These are phyloP conservation scores for Carex cristatella DNA, from an alignment of 176 grass and related monocot genomes.

Conservation along the genomic window DNA sequence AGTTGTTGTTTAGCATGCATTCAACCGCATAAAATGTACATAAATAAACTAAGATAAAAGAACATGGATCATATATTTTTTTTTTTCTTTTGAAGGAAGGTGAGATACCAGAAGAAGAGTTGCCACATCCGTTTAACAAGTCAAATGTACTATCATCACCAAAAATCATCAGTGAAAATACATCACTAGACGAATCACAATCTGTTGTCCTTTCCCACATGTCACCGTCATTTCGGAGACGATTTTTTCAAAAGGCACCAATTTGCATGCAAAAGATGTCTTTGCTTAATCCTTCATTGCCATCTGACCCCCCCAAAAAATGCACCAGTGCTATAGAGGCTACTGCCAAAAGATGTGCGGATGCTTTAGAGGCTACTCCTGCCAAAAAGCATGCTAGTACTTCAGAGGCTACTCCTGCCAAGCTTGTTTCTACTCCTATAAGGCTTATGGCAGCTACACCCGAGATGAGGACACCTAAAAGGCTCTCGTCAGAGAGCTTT, in stretches of 20 bases:
- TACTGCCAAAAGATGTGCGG: neutral
- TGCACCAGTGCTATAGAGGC: neutral
- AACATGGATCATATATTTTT: slow-evolving; percentile 5
- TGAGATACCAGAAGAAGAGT: slow-evolving; percentile 63
- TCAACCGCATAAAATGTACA: slow-evolving; percentile 42
- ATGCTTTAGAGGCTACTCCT: slow-evolving; percentile 45
- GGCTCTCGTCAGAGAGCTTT: slow-evolving; percentile 23
- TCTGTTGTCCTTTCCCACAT: slow-evolving; percentile 45
- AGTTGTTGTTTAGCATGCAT: slow-evolving; percentile 35
- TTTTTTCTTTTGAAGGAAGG: slow-evolving; percentile 38
- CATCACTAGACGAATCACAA: neutral
- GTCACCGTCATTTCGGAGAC: slow-evolving; percentile 53
- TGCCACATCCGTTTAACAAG: slow-evolving; percentile 52
- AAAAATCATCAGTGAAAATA: neutral
- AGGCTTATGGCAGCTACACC: slow-evolving; percentile 56
- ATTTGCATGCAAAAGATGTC: neutral
- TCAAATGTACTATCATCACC: slow-evolving; percentile 11
- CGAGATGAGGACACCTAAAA: slow-evolving; percentile 33
- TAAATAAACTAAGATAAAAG: slow-evolving; percentile 28
- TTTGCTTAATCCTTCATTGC: neutral
- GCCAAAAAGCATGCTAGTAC: slow-evolving; percentile 32
- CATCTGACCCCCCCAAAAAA: neutral
- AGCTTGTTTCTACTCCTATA: slow-evolving; percentile 51
- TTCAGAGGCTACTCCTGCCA: slow-evolving; percentile 55
- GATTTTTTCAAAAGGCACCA: slow-evolving; percentile 43